Evolutionary conservation across 1,284 basidiomycete genomes (phyloP), one percentile per base, ranked within the genome.

Genomic region (Gymnopus androsaceus): DNA sequence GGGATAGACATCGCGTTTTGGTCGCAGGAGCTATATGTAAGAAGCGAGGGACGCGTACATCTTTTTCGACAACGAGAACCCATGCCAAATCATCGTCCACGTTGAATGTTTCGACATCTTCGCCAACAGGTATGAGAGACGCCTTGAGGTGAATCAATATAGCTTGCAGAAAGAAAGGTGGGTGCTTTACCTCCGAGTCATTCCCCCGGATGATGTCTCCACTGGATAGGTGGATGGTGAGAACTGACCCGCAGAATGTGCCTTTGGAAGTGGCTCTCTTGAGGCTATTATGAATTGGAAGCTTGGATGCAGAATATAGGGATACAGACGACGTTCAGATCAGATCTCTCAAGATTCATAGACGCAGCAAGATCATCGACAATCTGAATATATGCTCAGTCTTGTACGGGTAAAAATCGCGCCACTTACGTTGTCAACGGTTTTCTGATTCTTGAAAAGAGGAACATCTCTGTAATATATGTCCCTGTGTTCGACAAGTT

Each of bases 41-140:
- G 9, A 42, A 25, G 8, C 14, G 9, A 44, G 55, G n/a, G n/a
- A n/a, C n/a, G n/a, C 77, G 59, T 38, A 89, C 94, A 73, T 98
- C 95, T 74, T 98, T 98, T 70, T 98, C 95, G 11, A 97, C 82
- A 0, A 97, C 75, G 15, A 97, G 76, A 4, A 96, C 81, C 89
- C 92, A 97, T 0, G 77, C 63, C 4, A 93, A 65, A 38, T 77
- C 71, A 6, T 79, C 71, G 0, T 75, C 67, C 0, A 88, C 65
- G 19, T 80, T 73, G 57, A 94, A 80, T 0, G 73, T 72, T 7
- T 75, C 69, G 38, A 96, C 88, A 42, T 86, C 82, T 66, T 92
- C 90, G 21, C 80, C 79, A 0, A 81, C 78, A 1, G 93, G 93
- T 56, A 96, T 90, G 25, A 95, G 75, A 0, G 81, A 77, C 1